Conservation (phyloP, 345 rosid species). For the Moringa oleifera region DNA sequence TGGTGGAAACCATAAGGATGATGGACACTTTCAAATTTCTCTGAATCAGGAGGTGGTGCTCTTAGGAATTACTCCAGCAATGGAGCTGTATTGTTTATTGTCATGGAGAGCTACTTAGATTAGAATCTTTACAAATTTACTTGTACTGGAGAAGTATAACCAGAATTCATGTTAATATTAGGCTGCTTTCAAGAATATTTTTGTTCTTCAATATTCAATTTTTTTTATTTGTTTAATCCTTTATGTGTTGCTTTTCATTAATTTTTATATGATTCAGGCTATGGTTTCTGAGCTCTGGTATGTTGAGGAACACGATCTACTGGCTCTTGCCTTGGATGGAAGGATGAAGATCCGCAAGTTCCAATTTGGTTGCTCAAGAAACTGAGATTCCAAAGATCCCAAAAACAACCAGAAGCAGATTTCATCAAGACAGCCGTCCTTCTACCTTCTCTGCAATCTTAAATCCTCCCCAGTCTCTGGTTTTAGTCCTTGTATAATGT, state of each 20-base stretch:
- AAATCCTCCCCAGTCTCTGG: not conserved
- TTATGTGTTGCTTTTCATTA: not conserved
- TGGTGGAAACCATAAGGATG: not conserved
- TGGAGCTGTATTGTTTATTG: not conserved
- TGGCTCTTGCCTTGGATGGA: slow-evolving; percentile 77
- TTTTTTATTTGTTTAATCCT: not conserved
- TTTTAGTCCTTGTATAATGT: not conserved
- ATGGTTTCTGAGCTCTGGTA: slow-evolving; percentile 70
- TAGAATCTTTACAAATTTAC: not conserved
- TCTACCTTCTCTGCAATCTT: no score
- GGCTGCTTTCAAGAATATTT: not conserved
- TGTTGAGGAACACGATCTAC: slow-evolving; percentile 64
- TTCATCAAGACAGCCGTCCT: no score
- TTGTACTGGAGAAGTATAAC: no score
- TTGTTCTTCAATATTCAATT: no score
- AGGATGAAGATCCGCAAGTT: slow-evolving; percentile 57
- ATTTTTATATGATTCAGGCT: slow-evolving; percentile 41
- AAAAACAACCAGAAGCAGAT: not conserved
- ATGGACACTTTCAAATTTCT: no score
- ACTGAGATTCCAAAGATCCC: slow-evolving; percentile 14
- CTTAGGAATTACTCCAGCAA: no score
- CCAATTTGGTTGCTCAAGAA: slow-evolving; percentile 38
- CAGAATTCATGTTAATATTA: not conserved
- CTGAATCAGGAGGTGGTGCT: no score
- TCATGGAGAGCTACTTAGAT: no score